Percentiles rank a stretch among this genome's conserved stretches.
These are phyloP conservation scores for Fimicolochytrium jonesii DNA, from an alignment of 192 early-diverging fungal genomes.

Conservation along the genomic window DNA sequence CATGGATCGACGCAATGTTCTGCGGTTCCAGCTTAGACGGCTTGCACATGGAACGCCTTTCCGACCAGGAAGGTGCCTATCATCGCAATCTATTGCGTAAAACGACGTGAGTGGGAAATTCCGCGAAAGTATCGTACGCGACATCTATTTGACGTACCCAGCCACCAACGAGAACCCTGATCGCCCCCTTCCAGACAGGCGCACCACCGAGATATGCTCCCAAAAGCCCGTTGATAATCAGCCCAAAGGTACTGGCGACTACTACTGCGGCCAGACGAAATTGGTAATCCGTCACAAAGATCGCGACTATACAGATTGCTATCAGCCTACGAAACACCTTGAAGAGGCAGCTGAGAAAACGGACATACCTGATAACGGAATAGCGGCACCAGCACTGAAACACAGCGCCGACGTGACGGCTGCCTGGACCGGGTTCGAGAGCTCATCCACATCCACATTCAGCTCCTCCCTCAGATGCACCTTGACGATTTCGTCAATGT, in stretches of 20 bases:
- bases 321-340: background rate
- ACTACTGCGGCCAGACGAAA: conserved; percentile 13
- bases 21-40: too few relatives aligned
- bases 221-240: conserved; percentile 36
- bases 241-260: conserved; percentile 23
- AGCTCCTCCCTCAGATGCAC: conserved; percentile 44
- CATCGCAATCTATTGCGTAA: conserved; percentile 29
- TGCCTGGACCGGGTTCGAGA: conserved; percentile 41
- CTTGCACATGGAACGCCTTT: conserved; percentile 13
- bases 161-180: conserved; percentile 38
- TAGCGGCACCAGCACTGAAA: conserved; percentile 30
- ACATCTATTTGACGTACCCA: background rate
- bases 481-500: conserved; percentile 39
- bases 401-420: conserved; percentile 30
- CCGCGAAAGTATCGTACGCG: background rate
- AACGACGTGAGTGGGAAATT: background rate
- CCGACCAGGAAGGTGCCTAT: conserved; percentile 34
- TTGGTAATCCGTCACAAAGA: conserved; percentile 9
- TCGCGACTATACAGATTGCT: background rate
- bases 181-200: conserved; percentile 35
- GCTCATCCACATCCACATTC: conserved; percentile 41
- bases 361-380: conserved; percentile 28
- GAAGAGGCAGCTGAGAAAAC: background rate
- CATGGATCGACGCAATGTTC: too few relatives aligned
- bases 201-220: conserved; percentile 42